Percentiles rank a stretch among this genome's conserved stretches.
phyloP scores from a whole-genome alignment of 441 rosid species.

The Omphalea diandra region DNA sequence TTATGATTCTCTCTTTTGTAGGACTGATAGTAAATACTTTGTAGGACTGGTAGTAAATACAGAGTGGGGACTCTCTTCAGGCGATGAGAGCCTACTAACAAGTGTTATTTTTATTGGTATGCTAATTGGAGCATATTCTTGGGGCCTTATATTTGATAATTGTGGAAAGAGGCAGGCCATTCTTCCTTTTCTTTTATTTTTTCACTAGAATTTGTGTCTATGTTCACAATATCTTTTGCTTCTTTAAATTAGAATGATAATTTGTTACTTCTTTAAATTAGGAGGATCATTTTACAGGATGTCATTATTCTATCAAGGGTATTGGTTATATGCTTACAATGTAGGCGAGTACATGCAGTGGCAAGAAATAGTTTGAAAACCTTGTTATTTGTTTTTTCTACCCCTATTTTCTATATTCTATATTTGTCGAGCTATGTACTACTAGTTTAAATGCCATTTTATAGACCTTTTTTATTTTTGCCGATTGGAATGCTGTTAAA shows the following conservation, averaged over 20 bases:
- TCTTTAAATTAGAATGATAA: constrained; percentile 2
- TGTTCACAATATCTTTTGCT: background rate
- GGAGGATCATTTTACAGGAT: too few species aligned
- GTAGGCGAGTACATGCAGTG: too few species aligned
- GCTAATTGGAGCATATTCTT: constrained; percentile 62
- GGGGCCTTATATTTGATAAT: constrained; percentile 60
- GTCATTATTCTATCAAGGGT: too few species aligned
- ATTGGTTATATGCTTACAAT: too few species aligned
- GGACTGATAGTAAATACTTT: constrained; percentile 55
- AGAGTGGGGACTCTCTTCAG: constrained; percentile 51
- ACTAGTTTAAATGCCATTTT: too few species aligned
- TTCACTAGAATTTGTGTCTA: background rate
- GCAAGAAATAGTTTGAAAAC: background rate
- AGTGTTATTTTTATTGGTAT: constrained; percentile 56
- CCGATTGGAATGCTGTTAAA: too few species aligned
- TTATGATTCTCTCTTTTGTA: constrained; percentile 70
- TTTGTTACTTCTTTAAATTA: too few species aligned
- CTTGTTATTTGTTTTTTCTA: background rate
- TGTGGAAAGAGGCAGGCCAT: constrained; percentile 48
- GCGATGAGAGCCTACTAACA: constrained; percentile 47
- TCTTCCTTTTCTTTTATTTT: background rate
- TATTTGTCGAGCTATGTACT: background rate
- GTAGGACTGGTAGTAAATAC: constrained; percentile 52
- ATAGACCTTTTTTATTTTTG: too few species aligned
- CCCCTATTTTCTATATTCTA: background rate